These are phyloP conservation scores for Eucalyptus curtisii DNA, from an alignment of 345 rosid genomes.

Conservation along the genomic window DNA sequence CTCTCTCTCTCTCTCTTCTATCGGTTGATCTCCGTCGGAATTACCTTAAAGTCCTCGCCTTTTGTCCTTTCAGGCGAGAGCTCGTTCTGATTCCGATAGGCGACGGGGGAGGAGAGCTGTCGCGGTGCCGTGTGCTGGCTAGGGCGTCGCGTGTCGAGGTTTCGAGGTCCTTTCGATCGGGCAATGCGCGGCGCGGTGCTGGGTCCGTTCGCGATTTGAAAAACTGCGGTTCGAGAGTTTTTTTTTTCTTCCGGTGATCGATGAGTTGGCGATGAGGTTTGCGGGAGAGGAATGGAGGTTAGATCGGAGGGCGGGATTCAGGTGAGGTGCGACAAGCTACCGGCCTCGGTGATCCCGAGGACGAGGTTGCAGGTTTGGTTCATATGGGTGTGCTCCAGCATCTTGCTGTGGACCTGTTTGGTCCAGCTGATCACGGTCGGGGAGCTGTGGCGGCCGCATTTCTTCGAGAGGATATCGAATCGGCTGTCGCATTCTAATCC, in stretches of 20 bases:
- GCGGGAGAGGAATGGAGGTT: constrained; percentile 64
- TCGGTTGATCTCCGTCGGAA: not conserved
- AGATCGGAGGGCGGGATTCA: constrained; percentile 33
- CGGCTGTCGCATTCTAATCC: constrained; percentile 27
- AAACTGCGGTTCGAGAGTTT: not conserved
- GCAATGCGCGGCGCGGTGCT: not conserved
- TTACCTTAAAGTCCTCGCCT: not conserved
- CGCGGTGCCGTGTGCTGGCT: not conserved
- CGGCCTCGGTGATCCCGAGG: constrained; percentile 40
- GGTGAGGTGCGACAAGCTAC: constrained; percentile 52
- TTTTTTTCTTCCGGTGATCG: not conserved
- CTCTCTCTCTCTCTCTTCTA: not conserved
- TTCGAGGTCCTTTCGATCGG: not conserved
- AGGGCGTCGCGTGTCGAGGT: not conserved
- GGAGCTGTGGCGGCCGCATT: constrained; percentile 71
- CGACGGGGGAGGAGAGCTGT: not conserved
- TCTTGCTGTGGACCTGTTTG: constrained; percentile 95
- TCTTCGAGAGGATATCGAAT: constrained; percentile 37
- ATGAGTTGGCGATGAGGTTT: constrained; percentile 71
- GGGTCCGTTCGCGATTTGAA: not conserved
- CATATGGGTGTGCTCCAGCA: constrained; percentile 75
- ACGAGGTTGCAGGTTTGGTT: constrained; percentile 78
- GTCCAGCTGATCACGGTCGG: constrained; percentile 85
- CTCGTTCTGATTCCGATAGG: not conserved
- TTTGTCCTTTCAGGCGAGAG: not conserved